Percentiles rank a stretch among this genome's conserved stretches.
Evolutionary conservation across 179 eudicot species (phyloP).

Genomic region (Patellifolia procumbens): DNA sequence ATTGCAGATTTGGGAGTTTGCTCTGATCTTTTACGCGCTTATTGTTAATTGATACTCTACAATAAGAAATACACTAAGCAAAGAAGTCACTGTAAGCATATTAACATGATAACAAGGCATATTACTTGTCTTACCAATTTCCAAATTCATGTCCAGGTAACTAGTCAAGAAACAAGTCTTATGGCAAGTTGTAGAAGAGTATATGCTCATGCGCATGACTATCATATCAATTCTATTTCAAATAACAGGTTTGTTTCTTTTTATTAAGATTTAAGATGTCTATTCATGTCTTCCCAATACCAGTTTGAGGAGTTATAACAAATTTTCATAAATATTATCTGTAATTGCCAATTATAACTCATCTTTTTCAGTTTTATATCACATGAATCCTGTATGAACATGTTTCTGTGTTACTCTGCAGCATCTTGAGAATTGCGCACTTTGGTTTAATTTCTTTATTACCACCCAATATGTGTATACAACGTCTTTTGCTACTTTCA

Average conservation of each 20-base stretch:
- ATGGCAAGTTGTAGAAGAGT: constrained; percentile 87
- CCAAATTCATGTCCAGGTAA: constrained; percentile 50
- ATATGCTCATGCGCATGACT: constrained; percentile 95
- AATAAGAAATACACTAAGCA: not conserved
- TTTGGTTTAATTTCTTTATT: not conserved
- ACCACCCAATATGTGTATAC: not conserved
- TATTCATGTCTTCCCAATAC: not conserved
- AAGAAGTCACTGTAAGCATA: not conserved
- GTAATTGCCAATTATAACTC: not conserved
- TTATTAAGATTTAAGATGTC: too few relatives aligned
- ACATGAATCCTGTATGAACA: not conserved
- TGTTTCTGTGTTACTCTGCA: not conserved
- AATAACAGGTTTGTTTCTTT: constrained; percentile 54
- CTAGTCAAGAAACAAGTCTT: constrained; percentile 77
- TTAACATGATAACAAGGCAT: constrained; percentile 32
- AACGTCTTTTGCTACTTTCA: not conserved
- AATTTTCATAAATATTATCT: not conserved
- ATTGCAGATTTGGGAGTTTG: not conserved
- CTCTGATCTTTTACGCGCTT: not conserved
- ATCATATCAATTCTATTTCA: constrained; percentile 72
- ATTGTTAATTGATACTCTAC: not conserved
- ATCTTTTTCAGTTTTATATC: not conserved
- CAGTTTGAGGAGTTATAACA: not conserved
- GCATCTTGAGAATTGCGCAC: not conserved
- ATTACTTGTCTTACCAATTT: constrained; percentile 5